Evolutionary conservation across 1,284 basidiomycete genomes (phyloP).

Genomic region (Neolentinus lepideus): DNA sequence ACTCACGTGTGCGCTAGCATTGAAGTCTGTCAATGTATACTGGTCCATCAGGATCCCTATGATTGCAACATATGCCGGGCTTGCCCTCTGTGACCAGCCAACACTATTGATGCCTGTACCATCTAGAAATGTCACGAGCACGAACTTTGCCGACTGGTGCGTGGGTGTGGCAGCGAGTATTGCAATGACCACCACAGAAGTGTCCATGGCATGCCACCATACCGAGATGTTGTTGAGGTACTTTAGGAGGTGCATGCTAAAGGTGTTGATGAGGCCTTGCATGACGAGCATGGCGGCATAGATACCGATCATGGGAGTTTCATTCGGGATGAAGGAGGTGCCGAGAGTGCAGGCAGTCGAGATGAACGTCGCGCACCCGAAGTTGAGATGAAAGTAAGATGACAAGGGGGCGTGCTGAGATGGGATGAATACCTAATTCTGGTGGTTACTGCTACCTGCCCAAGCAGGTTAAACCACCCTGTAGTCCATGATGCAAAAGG

Average conservation of each 20-base stretch:
- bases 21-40: slow-evolving; percentile 69
- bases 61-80: slow-evolving; percentile 60
- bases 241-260: slow-evolving; percentile 58
- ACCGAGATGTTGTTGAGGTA: slow-evolving; percentile 68
- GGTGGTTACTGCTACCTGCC: slow-evolving; percentile 72
- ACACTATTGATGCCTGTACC: too few species aligned
- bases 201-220: slow-evolving; percentile 68
- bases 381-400: slow-evolving; percentile 29
- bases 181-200: slow-evolving; percentile 56
- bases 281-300: slow-evolving; percentile 62
- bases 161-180: slow-evolving; percentile 62
- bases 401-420: background rate
- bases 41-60: slow-evolving; percentile 69
- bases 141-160: slow-evolving; percentile 60
- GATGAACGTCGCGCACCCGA: slow-evolving; percentile 63
- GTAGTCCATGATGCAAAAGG: slow-evolving; percentile 64
- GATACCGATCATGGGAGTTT: slow-evolving; percentile 60
- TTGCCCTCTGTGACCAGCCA: slow-evolving; percentile 64
- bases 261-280: slow-evolving; percentile 68
- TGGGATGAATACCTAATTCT: slow-evolving; percentile 46
- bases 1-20: slow-evolving; percentile 62
- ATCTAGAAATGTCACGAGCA: slow-evolving; percentile 66
- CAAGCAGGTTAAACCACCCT: slow-evolving; percentile 71
- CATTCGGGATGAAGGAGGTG: slow-evolving; percentile 46
- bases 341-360: slow-evolving; percentile 55